Base-by-base conservation (phyloP, 2,329 filamentous ascomycete genomes). In the Aaosphaeria pasadenensis region DNA sequence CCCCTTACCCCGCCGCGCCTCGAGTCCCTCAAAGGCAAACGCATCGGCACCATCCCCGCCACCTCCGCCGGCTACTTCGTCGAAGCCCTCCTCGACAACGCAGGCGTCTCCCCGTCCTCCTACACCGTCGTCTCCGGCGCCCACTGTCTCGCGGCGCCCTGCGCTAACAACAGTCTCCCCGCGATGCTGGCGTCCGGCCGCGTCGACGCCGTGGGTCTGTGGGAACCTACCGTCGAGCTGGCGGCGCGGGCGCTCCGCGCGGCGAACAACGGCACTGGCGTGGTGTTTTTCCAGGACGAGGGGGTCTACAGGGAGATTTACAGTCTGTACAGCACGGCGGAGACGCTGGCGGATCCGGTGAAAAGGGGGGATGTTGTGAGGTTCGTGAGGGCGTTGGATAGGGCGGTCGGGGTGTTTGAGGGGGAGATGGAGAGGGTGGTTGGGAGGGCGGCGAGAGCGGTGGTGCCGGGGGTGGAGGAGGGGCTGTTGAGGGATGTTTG, bases 191-290 rank as follows among this genome's bases (percentile, higher is more conserved):
- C 42, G 4, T 43, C 35, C 29, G 49, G 49, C 2, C 30, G 47
- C 5, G 51, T 62, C 43, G 61, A 64, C 36, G 61, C 59, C 5
- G 56, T 62, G 39, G 61, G 59, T 7, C 44, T 64, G 9, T 64
- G 61, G 61, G 61, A 64, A 46, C 56, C 61, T 5, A 48, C 54
- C 11, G 56, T 60, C 11, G 61, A 64, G 43, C 52, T 64, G 3
- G 55, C 49, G 1, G 51, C 53, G 7, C 39, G 49, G 5, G 55
- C 53, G 3, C 38, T 64, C 3, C 59, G 59, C 0, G 7, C 31
- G 6, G 9, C 30, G 1, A 33, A 44, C 13, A 57, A 55, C 1
- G 17, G 17, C 2, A 24, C 17, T 24, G 17, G 17, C 17, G 17
- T 24, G 17, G 41, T 59, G 1, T 31, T 60, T 1, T 64, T 60